These are phyloP conservation scores for Naumovozyma baii DNA, from an alignment of 805 yeast species.

Conservation along the genomic window DNA sequence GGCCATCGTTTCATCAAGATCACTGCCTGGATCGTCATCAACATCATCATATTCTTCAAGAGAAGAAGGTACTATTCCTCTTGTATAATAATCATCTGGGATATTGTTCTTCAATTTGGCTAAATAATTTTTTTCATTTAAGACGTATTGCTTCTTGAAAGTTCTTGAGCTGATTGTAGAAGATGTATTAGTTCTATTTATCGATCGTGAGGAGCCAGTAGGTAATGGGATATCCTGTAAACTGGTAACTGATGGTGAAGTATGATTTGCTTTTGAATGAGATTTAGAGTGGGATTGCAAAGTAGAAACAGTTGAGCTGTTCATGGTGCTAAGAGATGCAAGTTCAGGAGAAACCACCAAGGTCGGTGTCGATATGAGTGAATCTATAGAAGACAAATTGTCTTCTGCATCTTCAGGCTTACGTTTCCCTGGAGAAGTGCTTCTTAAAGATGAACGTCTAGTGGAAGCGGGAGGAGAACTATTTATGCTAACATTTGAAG, in stretches of 20 bases:
- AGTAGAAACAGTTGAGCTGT: slow-evolving; percentile 11
- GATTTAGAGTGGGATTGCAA: slow-evolving; percentile 2
- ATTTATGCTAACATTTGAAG: background rate
- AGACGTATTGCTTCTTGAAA: slow-evolving; percentile 25
- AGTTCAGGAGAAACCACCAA: slow-evolving; percentile 19
- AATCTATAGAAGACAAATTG: background rate
- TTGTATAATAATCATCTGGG: slow-evolving; percentile 64
- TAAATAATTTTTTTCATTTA: slow-evolving; percentile 61
- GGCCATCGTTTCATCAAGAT: slow-evolving; percentile 18
- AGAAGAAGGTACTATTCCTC: slow-evolving; percentile 40
- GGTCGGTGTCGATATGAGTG: slow-evolving; percentile 13
- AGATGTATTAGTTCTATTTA: background rate
- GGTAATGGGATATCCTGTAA: background rate
- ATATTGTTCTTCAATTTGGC: slow-evolving; percentile 50
- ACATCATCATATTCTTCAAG: slow-evolving; percentile 30
- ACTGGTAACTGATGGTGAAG: slow-evolving; percentile 1
- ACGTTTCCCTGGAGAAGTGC: background rate
- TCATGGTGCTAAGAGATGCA: slow-evolving; percentile 19
- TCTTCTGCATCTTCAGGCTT: background rate
- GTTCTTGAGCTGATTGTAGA: slow-evolving; percentile 7
- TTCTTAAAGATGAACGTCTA: background rate
- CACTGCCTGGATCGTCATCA: slow-evolving; percentile 18
- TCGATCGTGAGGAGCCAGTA: slow-evolving; percentile 3
- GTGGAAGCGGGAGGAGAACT: background rate
- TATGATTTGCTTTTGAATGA: background rate